These are phyloP conservation scores for Purshia tridentata DNA, from an alignment of 306 rosid genomes.

Conservation along the genomic window DNA sequence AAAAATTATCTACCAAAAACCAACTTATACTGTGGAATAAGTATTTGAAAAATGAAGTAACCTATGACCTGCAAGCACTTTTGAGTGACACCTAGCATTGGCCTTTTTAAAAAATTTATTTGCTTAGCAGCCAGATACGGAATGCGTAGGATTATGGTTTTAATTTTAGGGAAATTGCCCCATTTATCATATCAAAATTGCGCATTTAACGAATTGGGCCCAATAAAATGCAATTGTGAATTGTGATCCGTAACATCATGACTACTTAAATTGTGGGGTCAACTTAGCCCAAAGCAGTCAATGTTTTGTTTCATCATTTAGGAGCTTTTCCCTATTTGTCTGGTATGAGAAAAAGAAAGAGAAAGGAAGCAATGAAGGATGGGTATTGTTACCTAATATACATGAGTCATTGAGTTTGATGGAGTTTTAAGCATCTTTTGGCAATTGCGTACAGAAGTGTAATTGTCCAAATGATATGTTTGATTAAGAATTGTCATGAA, in stretches of 20 bases:
- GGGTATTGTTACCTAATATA: not conserved
- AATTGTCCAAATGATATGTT: not conserved
- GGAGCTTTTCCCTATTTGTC: not conserved
- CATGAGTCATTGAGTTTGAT: not conserved
- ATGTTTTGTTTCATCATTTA: not conserved
- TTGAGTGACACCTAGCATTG: too few relatives aligned
- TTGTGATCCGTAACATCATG: slow-evolving; percentile 12
- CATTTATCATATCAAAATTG: not conserved
- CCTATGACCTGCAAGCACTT: too few relatives aligned
- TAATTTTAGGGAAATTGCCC: not conserved
- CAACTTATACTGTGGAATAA: too few relatives aligned
- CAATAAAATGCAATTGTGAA: not conserved
- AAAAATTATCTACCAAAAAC: too few relatives aligned
- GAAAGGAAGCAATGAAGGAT: not conserved
- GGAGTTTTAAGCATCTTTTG: not conserved
- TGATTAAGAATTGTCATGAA: not conserved
- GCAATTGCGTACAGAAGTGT: not conserved
- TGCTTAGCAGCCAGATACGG: not conserved
- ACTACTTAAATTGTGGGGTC: slow-evolving; percentile 24
- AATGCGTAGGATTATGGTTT: not conserved
- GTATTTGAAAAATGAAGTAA: too few relatives aligned
- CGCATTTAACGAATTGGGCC: slow-evolving; percentile 5
- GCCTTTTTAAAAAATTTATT: too few relatives aligned
- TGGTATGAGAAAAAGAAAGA: not conserved
- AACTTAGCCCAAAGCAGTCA: slow-evolving; percentile 27